Evolutionary conservation across 1,284 basidiomycete species (phyloP).

Genomic region (Mycosarcoma maydis): DNA sequence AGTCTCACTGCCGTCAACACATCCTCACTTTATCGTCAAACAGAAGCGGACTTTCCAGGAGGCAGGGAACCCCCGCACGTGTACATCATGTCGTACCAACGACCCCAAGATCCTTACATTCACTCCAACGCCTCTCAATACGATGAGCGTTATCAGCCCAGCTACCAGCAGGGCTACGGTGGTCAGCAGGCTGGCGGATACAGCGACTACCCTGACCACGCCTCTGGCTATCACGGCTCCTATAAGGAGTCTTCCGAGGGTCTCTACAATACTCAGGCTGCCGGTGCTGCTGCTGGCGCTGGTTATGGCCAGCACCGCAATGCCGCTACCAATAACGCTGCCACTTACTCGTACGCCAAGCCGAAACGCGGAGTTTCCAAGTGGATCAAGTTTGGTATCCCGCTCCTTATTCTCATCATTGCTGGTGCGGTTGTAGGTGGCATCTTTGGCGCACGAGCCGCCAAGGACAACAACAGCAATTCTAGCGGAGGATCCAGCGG

Average conservation of each 20-base stretch:
- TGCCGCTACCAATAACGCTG: slow-evolving; percentile 42
- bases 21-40: too few species aligned
- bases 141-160: slow-evolving; percentile 58
- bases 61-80: slow-evolving; percentile 15
- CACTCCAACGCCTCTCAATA: slow-evolving; percentile 63
- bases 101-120: slow-evolving; percentile 57
- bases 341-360: slow-evolving; percentile 61
- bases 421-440: slow-evolving; percentile 77
- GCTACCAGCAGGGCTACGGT: slow-evolving; percentile 29
- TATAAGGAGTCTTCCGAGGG: slow-evolving; percentile 43
- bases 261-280: slow-evolving; percentile 32
- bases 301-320: slow-evolving; percentile 24
- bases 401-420: slow-evolving; percentile 66
- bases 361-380: slow-evolving; percentile 56
- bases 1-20: too few species aligned
- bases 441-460: slow-evolving; percentile 74
- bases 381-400: slow-evolving; percentile 60
- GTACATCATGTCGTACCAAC: slow-evolving; percentile 56
- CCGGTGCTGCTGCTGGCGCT: slow-evolving; percentile 14
- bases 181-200: slow-evolving; percentile 25
- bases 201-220: slow-evolving; percentile 45
- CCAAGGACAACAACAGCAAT: slow-evolving; percentile 64
- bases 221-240: slow-evolving; percentile 40
- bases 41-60: slow-evolving; percentile 17
- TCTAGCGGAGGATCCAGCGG: slow-evolving; percentile 60